Evolutionary conservation across 805 yeast genomes (phyloP).

Genomic region (Kuraishia capsulata): DNA sequence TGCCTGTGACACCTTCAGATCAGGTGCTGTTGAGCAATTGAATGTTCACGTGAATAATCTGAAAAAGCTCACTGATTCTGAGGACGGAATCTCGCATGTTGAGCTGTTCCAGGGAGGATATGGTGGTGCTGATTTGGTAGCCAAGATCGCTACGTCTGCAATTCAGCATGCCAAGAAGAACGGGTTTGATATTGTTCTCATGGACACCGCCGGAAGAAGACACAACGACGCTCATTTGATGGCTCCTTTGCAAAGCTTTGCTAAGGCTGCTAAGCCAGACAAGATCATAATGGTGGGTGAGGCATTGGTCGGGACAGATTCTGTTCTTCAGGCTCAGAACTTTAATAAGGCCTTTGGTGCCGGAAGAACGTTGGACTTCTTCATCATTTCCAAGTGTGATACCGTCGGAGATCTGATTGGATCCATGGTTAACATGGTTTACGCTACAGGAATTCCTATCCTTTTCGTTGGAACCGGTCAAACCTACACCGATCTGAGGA

Average conservation of each 20-base stretch:
- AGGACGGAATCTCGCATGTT: constrained; percentile 34
- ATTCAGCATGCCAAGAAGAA: constrained; percentile 67
- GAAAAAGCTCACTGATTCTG: constrained; percentile 48
- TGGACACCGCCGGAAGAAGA: constrained; percentile 97
- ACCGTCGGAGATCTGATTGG: constrained; percentile 97
- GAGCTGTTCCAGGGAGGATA: constrained; percentile 92
- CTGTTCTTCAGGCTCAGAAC: constrained; percentile 90
- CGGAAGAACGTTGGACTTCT: constrained; percentile 73
- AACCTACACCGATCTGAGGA: constrained; percentile 88
- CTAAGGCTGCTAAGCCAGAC: constrained; percentile 91
- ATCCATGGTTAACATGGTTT: constrained; percentile 94
- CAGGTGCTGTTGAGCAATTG: constrained; percentile 98
- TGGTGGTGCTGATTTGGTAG: constrained; percentile 92
- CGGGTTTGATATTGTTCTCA: constrained; percentile 73
- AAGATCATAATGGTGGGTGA: constrained; percentile 98
- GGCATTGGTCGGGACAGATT: constrained; percentile 95
- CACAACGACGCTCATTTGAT: constrained; percentile 90
- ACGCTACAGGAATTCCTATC: constrained; percentile 92
- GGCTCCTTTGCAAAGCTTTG: constrained; percentile 94
- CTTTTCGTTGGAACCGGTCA: constrained; percentile 96
- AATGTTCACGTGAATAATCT: constrained; percentile 88
- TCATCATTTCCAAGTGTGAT: constrained; percentile 89
- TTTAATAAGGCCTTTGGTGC: constrained; percentile 92
- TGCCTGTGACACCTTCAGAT: constrained; percentile 96
- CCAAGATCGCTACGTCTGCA: constrained; percentile 87